Evolutionary conservation across 2,329 filamentous ascomycete genomes (phyloP), one percentile per base, ranked within the genome.

Genomic region (Ophiostoma montium): DNA sequence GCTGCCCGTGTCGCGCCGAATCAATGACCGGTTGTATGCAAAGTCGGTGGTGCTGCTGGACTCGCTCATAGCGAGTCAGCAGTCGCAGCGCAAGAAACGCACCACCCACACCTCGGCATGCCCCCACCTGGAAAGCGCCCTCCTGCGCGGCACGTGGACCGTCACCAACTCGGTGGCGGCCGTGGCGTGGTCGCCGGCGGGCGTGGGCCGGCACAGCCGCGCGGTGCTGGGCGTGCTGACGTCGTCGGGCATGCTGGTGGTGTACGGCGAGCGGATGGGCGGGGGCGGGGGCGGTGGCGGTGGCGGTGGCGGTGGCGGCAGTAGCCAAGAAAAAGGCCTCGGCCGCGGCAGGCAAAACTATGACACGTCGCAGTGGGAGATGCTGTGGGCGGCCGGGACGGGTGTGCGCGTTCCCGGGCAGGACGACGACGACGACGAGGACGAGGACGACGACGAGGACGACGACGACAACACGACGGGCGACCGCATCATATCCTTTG

Each of bases 171-270:
- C 79, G 55, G 67, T 74, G 15, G 67, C 77, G 13, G 61, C 65
- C 9, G 54, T 78, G 18, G 70, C 67, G 44, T 80, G 76, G 76
- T 78, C 75, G n/a, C 75, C 75, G 0, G 62, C 62, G n/a, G 73
- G 72, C 2, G 60, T 80, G n/a, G 75, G 76, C 1, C 67, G 68
- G 36, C 76, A 77, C 56, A 59, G 67, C 8, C 66, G 76, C 1
- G 68, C 75, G 1, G 67, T 77, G 5, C 62, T 80, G 32, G 67
- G 64, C 13, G 70, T 71, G 4, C 59, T 78, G 53, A 70, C 70
- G 1, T 71, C 71, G 9, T 67, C 66, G 1, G 76, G 76, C 1
- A 63, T 65, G 45, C 56, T 80, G 21, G 63, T 70, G 15, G 62
- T 74, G 15, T 70, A 77, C 41, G 75, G 75, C 16, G 75, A 79